These are phyloP conservation scores for Radiomyces spectabilis DNA, from an alignment of 192 early-diverging fungal genomes.

Conservation along the genomic window DNA sequence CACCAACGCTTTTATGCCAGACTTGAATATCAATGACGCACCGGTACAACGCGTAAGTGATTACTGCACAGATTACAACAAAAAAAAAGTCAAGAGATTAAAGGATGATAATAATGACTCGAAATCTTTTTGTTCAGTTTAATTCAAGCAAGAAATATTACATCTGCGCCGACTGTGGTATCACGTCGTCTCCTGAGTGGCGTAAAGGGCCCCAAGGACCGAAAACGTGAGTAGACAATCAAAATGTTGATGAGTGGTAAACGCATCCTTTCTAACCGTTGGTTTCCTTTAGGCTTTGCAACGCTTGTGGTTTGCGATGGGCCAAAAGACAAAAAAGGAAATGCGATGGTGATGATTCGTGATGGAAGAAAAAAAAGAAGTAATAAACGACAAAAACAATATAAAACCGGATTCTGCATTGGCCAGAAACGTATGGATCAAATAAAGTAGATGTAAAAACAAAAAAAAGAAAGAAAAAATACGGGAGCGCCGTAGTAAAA, in stretches of 20 bases:
- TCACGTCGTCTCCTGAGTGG: conserved; percentile 44
- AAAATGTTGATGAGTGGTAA: neutral
- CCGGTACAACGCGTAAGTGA: neutral
- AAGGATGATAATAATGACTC: neutral
- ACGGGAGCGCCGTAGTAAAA: too few species aligned
- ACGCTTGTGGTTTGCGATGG: conserved; percentile 40
- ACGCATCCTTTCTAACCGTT: conserved; percentile 1
- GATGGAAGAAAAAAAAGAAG: neutral
- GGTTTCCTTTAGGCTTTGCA: conserved; percentile 28
- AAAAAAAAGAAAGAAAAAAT: too few species aligned
- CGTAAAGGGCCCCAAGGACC: conserved; percentile 37
- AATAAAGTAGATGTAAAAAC: too few species aligned
- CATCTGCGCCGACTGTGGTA: conserved; percentile 44
- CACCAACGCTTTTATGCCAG: neutral
- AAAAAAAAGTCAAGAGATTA: neutral
- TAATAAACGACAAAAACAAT: neutral
- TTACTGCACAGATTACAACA: neutral
- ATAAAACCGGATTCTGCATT: too few species aligned
- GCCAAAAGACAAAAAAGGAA: conserved; percentile 26
- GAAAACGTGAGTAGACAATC: conserved; percentile 32
- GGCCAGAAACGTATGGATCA: too few species aligned
- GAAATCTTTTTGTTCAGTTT: neutral
- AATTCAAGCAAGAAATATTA: conserved; percentile 18
- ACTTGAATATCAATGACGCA: neutral
- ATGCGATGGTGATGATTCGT: neutral